phyloP scores from a whole-genome alignment of 2,329 filamentous ascomycete species.

The Xylariaceae sp. region DNA sequence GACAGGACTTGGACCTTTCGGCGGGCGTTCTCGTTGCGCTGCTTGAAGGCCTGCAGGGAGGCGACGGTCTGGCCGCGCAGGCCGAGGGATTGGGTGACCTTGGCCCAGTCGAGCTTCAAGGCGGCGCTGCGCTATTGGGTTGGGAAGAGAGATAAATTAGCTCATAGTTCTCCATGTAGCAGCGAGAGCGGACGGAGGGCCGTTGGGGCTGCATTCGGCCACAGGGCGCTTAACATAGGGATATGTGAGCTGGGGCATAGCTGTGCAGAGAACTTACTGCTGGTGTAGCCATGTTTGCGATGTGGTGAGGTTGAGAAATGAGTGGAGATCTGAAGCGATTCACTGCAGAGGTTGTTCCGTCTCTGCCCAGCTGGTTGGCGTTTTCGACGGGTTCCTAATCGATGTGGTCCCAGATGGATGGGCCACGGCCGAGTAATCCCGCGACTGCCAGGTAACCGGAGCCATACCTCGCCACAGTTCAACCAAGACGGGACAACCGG shows the following conservation, averaged over 20 bases:
- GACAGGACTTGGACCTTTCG: slow-evolving; percentile 83
- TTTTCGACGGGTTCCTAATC: slow-evolving; percentile 5
- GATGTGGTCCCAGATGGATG: slow-evolving; percentile 1
- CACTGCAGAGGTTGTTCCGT: slow-evolving; percentile 43
- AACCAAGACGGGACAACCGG: no score
- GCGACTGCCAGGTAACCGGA: slow-evolving; percentile 8
- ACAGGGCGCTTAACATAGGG: slow-evolving; percentile 28
- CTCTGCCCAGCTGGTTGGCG: slow-evolving; percentile 40
- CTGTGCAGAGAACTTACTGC: slow-evolving; percentile 50
- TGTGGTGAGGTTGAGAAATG: slow-evolving; percentile 41
- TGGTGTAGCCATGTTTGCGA: slow-evolving; percentile 57
- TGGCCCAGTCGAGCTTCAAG: slow-evolving; percentile 98
- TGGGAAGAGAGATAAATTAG: slow-evolving; percentile 46
- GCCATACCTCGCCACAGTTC: no score
- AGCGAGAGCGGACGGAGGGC: slow-evolving; percentile 22
- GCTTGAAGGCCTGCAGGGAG: slow-evolving; percentile 95
- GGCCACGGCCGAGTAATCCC: slow-evolving; percentile 9
- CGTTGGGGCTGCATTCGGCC: slow-evolving; percentile 14
- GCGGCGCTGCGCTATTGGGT: slow-evolving; percentile 83
- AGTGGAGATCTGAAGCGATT: slow-evolving; percentile 47
- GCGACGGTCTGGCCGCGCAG: slow-evolving; percentile 91
- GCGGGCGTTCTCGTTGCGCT: slow-evolving; percentile 98
- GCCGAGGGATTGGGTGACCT: slow-evolving; percentile 89
- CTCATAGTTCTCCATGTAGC: slow-evolving; percentile 35
- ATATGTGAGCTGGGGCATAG: neutral